Base-by-base conservation (phyloP, 495 filamentous ascomycete genomes). In the Penicillium odoratum region DNA sequence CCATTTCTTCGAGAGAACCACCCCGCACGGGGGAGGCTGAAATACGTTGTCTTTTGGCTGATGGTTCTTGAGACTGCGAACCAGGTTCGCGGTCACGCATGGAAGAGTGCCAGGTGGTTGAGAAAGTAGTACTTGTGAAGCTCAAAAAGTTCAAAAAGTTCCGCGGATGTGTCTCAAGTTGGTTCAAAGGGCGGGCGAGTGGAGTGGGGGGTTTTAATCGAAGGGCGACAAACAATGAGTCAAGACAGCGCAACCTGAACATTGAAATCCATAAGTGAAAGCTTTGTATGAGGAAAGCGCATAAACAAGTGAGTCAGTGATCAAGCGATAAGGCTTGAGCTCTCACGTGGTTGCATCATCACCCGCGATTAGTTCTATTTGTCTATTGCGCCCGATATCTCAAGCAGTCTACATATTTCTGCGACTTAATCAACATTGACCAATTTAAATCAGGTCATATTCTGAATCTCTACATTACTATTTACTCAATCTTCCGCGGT, bases 21-120 rank as follows among this genome's bases (percentile, higher is more conserved):
- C 69, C 49, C 49, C 52, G 58, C 53, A 44, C 18, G 6, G 58
- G 47, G 13, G 63, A 60, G 25, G 51, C 53, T 7, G 71, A 73
- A 38, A 76, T 61, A 26, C 74, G 73, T 57, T 70, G 63, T 51
- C 67, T 67, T 60, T 78, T 78, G 43, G 21, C 65, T 33, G 64
- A 53, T 58, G 66, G 69, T 31, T 67, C 63, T 30, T 64, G 56
- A 43, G 56, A 62, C 56, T 60, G 28, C 36, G 66, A 59, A 44
- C 55, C 52, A 16, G 34, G 25, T 63, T 69, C 57, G 16, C 57
- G 60, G 50, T 45, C 56, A 51, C 61, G 68, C 75, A 79, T 77
- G 63, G 59, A 67, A 62, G n/a, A 29, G 51, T 48, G 44, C 48
- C 44, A 50, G 46, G 47, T 48, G 50, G 47, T 49, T 53, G 61